Base-by-base conservation (phyloP, 1,284 basidiomycete genomes). In the Meripilus lineatus region DNA sequence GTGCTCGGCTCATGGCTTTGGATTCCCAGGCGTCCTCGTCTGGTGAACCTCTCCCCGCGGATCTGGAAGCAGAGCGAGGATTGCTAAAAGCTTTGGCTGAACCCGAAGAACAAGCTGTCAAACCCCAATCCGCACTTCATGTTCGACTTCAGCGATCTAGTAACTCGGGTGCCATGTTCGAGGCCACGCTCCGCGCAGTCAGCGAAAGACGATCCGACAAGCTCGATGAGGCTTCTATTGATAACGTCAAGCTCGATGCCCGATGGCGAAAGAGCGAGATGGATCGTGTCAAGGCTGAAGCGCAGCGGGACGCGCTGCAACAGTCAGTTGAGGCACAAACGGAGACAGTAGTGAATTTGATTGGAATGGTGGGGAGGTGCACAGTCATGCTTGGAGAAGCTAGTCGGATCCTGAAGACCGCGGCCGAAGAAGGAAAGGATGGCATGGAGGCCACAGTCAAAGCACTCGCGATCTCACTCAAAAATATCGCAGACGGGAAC, bases 141-240 rank as follows among this genome's bases (percentile, higher is more conserved):
- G 62, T 67, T 30, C 78, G 81, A 34, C 62, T 90, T 15, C 76
- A 80, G 54, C 78, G 80, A 7, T 84, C 89, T 7, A 74, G 73
- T 44, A 91, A 91, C 57, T 82, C 89, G 11, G 75, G 73, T 40
- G 81, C 81, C 26, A 86, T 93, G 70, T 88, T 95, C 56, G 84
- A 91, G 23, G 87, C 85, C 7, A 84, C 86, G 24, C 75, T 96
- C 52, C 80, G 84, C 21, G 88, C 87, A 10, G 80, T 87, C 23
- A 82, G 84, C 39, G 85, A 92, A 58, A 74, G 89, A 38, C 79
- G 76, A 44, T 88, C 86, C 17, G 86, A 90, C 50, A 81, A 82
- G 53, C 68, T 93, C 36, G 90, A 93, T 53, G 81, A 85, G n/a
- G 61, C 77, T 21, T 78, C 77, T 49, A 62, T 81, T 14, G 84